Conservation (phyloP, 1,139 yeast genomes). For the Magnusiomyces fungicola region DNA sequence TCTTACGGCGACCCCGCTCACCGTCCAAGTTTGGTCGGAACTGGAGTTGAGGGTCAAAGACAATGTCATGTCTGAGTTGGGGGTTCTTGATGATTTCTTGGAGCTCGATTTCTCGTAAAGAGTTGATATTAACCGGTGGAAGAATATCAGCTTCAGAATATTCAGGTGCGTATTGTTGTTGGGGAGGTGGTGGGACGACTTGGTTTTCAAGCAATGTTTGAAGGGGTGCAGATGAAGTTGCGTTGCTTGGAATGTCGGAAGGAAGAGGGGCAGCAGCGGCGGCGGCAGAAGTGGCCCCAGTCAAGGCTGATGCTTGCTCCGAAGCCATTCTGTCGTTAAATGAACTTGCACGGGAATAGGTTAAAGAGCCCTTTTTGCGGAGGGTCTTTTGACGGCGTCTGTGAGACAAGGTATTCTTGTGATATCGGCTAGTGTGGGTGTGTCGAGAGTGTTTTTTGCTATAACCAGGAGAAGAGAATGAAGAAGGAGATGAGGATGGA, state of each 20-base stretch:
- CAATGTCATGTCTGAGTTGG: constrained; percentile 84
- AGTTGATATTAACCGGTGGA: constrained; percentile 83
- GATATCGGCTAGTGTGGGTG: background rate
- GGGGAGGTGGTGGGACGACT: background rate
- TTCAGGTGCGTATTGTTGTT: background rate
- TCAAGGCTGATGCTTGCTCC: no score
- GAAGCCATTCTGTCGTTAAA: no score
- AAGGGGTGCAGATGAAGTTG: background rate
- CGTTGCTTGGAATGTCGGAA: background rate
- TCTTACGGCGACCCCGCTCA: constrained; percentile 77
- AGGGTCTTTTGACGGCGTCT: background rate
- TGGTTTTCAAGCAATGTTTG: no score
- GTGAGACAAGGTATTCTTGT: background rate
- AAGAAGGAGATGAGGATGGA: background rate
- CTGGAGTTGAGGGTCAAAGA: constrained; percentile 88
- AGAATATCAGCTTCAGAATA: constrained; percentile 31
- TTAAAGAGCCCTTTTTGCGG: background rate
- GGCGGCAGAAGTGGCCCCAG: background rate
- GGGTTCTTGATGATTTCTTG: constrained; percentile 89
- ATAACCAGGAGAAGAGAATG: background rate
- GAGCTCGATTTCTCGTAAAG: constrained; percentile 77
- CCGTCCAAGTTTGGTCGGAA: constrained; percentile 90
- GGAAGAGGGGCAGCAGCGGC: background rate
- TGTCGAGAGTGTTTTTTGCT: background rate
- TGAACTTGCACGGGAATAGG: no score